A percentile compares a stretch with the other conserved stretches of the same genome.
These are phyloP conservation scores for Phytophthora pinifolia DNA, from an alignment of 352 stramenopile species.

Conservation along the genomic window DNA sequence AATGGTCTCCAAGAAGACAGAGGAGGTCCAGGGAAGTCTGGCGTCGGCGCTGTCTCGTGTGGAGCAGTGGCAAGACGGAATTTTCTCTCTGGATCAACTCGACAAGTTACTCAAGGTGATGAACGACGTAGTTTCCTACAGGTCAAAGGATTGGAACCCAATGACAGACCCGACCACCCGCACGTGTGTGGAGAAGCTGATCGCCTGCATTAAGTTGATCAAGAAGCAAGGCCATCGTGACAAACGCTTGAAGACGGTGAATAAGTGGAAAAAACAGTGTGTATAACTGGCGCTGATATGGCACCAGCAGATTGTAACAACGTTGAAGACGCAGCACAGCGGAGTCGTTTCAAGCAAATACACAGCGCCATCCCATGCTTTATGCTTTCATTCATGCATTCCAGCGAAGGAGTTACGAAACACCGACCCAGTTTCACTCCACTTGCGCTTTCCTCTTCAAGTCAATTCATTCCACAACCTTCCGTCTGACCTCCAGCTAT, in stretches of 20 bases:
- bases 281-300: not conserved
- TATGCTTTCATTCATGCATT: not conserved
- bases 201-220: conserved; percentile 20
- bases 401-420: too few relatives aligned
- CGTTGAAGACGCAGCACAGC: too few relatives aligned
- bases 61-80: conserved; percentile 27
- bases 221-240: conserved; percentile 14
- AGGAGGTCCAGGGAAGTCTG: conserved; percentile 1
- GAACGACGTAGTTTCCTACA: conserved; percentile 13
- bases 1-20: conserved; percentile 4
- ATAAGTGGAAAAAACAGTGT: conserved; percentile 11
- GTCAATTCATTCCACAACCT: too few relatives aligned
- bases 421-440: too few relatives aligned
- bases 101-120: conserved; percentile 23
- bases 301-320: too few relatives aligned
- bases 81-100: conserved; percentile 34
- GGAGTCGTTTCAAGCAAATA: too few relatives aligned
- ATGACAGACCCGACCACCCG: conserved; percentile 4
- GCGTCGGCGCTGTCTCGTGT: conserved; percentile 9
- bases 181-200: conserved; percentile 23
- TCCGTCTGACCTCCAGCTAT: too few relatives aligned
- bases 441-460: too few relatives aligned
- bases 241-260: conserved; percentile 23
- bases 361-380: not conserved
- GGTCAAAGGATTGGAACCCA: conserved; percentile 18